Evolutionary conservation across 2,329 filamentous ascomycete genomes (phyloP), one percentile per base, ranked within the genome.

Genomic region (Talaromyces sp.): DNA sequence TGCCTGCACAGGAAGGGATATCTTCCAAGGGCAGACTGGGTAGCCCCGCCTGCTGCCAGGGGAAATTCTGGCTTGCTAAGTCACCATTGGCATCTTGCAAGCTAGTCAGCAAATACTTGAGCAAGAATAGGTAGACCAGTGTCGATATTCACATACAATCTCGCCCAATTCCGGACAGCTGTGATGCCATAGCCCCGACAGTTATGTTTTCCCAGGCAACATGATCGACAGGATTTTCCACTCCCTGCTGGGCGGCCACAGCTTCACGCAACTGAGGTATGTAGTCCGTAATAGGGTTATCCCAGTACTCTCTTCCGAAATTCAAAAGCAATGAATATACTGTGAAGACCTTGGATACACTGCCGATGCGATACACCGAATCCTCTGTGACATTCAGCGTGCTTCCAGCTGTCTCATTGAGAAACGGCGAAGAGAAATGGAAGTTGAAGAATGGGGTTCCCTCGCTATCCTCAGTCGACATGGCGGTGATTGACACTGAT

Each of bases 311-410:
- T 10, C 63, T 53, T 5, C 67, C 67, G 3, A 52, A 60, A 46
- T 66, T 67, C 10, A 72, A 64, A 17, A 77, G 60, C 11, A 73
- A 67, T 0, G 71, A 45, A 21, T 74, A 68, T 17, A 75, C 69
- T 0, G 76, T 77, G 62, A 73, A 74, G 17, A 77, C 57, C 59
- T 79, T 79, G 1, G 75, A 77, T 28, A 75, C 55, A 50, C 76
- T 78, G 0, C 71, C 75, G 15, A 78, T 66, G 9, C 77, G 72
- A 61, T 77, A 78, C 2, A 79, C 69, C 3, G 53, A 37, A 52
- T 36, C 19, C 19, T 25, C 33, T 2, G 33, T 36, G 5, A 53
- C 35, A 31, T 8, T 40, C 5, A 6, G 7, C 17, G 35, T 53
- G 17, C 50, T 53, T 25, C 50, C 50, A 53, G 50, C 50, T 31